Base-by-base conservation (phyloP, 2,329 filamentous ascomycete species). In the Botrytis deweyae region DNA sequence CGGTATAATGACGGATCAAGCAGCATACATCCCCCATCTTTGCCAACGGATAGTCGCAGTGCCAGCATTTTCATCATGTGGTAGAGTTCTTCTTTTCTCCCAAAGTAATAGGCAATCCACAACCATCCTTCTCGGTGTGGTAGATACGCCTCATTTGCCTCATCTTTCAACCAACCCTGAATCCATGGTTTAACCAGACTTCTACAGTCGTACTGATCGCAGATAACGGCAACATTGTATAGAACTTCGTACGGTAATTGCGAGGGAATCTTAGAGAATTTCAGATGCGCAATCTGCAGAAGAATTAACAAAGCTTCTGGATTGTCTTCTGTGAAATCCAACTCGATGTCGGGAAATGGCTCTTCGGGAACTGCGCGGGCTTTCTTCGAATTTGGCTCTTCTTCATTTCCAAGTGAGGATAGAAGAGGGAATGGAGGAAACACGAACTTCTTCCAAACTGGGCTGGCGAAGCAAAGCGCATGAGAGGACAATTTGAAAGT, bases 1-100 rank as follows among this genome's bases (percentile, higher is more conserved):
- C n/a, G n/a, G 1, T 14, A 3, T 8, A 7, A 10, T n/a, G 52
- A 12, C 25, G 1, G 8, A 20, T 65, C 9, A 3, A 22, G 0
- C 5, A 65, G 14, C 18, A 65, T 16, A 2, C 18, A 49, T 9
- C 25, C 20, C 4, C 12, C 42, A 6, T 46, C 7, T 1, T 65
- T 1, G 16, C 1, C 29, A 7, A 36, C 0, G 4, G 1, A 4
- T 49, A 44, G n/a, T 22, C 7, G 29, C 9, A 16, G 7, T 36
- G n/a, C 42, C 22, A 65, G 20, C 16, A 5, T 12, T 8, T 36
- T 33, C n/a, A 46, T 12, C 12, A 65, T 4, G 1, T 16, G 9
- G 12, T 46, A 22, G 6, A 25, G 36, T 0, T 25, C 12, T 1
- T 46, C 20, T 12, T 46, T 46, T 4, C 29, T 46, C 10, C 63